Evolutionary conservation across 2,329 filamentous ascomycete genomes (phyloP), one percentile per base, ranked within the genome.

Genomic region (Claviceps maximensis): DNA sequence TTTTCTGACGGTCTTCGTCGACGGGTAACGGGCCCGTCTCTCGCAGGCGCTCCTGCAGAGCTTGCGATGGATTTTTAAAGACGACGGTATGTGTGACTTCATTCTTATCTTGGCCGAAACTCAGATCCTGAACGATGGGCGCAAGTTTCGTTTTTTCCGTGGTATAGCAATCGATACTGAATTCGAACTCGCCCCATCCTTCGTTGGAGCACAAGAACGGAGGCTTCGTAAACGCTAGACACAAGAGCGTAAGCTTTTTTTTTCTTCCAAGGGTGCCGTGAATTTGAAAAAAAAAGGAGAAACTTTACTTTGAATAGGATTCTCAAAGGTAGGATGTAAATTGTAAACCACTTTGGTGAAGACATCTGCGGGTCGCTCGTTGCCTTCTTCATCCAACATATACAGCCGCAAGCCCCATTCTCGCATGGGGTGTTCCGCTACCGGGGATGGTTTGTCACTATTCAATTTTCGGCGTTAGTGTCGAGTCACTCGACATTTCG

Each of bases 171-270:
- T 87, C 82, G 63, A 97, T 93, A 48, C 76, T 77, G 83, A 98
- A 91, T 67, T 97, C 93, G 67, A 98, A 98, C 72, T 97, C 93
- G 64, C 93, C 93, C 93, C 93, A 98, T 60, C 93, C 93, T 71
- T 96, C 87, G 70, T 98, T 95, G 58, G 82, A 76, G 69, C 95
- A 95, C 59, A 78, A 79, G 73, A 97, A 98, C 0, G 93, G 93
- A 0, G 89, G 81, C 58, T 86, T 84, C 65, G 83, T 84, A 73
- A 95, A 86, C 25, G 81, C 87, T 93, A 48, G 23, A 49, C 23
- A 29, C 38, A 44, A 12, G 13, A 19, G 40, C 10, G 10, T 23
- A 13, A 17, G 49, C 7, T 44, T 42, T 33, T 19, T 8, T 33
- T 7, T 7, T 33, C 31, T 9, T 29, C 27, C 31, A 33, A 33